Evolutionary conservation across 208 protist species (phyloP).

Genomic region (Strigomonas culicis): DNA sequence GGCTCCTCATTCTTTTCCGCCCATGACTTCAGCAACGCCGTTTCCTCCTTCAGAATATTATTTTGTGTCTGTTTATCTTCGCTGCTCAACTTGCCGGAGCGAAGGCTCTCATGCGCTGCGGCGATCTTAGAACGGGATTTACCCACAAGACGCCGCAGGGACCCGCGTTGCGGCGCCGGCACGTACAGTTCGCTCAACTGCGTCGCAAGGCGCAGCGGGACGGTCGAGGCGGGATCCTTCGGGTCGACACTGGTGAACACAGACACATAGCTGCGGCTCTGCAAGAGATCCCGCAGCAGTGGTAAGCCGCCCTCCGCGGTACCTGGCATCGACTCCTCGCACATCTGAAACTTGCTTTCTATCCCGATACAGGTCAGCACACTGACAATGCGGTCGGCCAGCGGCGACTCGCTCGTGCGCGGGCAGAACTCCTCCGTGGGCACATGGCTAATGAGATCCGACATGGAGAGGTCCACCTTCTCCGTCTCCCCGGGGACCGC

Average conservation of each 20-base stretch:
- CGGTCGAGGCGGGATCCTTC: conserved; percentile 10
- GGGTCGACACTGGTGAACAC: conserved; percentile 27
- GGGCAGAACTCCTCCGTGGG: conserved; percentile 22
- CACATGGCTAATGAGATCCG: background rate
- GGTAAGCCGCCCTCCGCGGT: background rate
- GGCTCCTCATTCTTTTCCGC: too few relatives aligned
- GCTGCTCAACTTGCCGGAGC: too few relatives aligned
- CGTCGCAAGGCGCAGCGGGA: conserved; percentile 15
- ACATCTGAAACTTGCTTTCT: too few relatives aligned
- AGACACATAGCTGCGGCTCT: conserved; percentile 20
- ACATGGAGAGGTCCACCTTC: conserved; percentile 1
- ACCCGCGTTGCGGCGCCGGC: conserved; percentile 23
- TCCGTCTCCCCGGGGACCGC: conserved; percentile 14
- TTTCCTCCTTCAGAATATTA: too few relatives aligned
- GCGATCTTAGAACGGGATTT: conserved; percentile 10
- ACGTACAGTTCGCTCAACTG: conserved; percentile 17
- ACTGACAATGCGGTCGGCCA: too few relatives aligned
- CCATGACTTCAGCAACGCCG: too few relatives aligned
- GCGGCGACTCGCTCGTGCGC: too few relatives aligned
- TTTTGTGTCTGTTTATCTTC: too few relatives aligned
- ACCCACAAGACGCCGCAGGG: conserved; percentile 17
- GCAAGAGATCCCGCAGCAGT: conserved; percentile 20
- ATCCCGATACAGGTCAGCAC: conserved; percentile 24
- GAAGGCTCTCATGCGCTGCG: too few relatives aligned
- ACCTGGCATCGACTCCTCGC: conserved; percentile 7